Conservation (phyloP, 2,329 filamentous ascomycete species). For the Aspergillus fructus region DNA sequence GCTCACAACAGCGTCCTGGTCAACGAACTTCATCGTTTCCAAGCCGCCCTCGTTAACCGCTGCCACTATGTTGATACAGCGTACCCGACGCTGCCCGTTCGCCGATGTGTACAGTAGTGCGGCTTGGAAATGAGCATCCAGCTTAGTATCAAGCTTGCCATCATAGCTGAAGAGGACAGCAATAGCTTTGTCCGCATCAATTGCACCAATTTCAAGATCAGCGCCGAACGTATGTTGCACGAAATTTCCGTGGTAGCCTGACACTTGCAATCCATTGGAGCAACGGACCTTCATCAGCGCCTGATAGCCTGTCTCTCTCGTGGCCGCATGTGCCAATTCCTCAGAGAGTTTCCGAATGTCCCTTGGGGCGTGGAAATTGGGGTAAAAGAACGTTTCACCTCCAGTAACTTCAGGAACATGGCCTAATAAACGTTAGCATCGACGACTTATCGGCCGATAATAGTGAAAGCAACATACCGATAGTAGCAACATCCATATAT, state of each 20-base stretch:
- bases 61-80: slow-evolving; percentile 91
- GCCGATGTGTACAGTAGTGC: slow-evolving; percentile 93
- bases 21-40: slow-evolving; percentile 86
- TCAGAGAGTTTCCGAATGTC: slow-evolving; percentile 80
- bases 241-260: slow-evolving; percentile 94
- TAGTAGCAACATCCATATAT: slow-evolving; percentile 89
- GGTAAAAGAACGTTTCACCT: slow-evolving; percentile 94
- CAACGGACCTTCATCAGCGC: slow-evolving; percentile 98
- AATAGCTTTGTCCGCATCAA: slow-evolving; percentile 92
- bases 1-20: slow-evolving; percentile 88
- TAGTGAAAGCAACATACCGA: slow-evolving; percentile 58
- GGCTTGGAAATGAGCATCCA: slow-evolving; percentile 96
- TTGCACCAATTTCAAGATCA: slow-evolving; percentile 87
- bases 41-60: slow-evolving; percentile 83
- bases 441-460: neutral
- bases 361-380: slow-evolving; percentile 86
- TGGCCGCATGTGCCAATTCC: slow-evolving; percentile 83
- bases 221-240: slow-evolving; percentile 92
- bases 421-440: slow-evolving; percentile 47
- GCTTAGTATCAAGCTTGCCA: slow-evolving; percentile 92
- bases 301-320: slow-evolving; percentile 89
- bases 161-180: slow-evolving; percentile 92
- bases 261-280: slow-evolving; percentile 91
- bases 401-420: slow-evolving; percentile 86
- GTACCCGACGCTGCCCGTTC: slow-evolving; percentile 80